A percentile compares a stretch with the other conserved stretches of the same genome.
Evolutionary conservation across 2,329 filamentous ascomycete genomes (phyloP).

Genomic region (Gaeumannomyces sp.): DNA sequence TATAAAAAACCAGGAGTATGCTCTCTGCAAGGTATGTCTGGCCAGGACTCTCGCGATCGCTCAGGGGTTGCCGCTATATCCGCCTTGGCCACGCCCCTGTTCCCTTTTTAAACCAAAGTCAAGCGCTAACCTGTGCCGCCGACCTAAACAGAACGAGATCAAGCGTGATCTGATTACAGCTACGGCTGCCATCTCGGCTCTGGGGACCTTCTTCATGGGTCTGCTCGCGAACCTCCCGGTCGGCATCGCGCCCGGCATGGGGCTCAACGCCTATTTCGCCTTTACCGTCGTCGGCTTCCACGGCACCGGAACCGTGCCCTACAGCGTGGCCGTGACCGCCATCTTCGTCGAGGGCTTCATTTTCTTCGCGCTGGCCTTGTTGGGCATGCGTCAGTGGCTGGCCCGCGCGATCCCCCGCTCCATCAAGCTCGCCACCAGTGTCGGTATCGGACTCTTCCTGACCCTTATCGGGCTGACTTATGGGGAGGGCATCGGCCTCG

Average conservation of each 20-base stretch:
- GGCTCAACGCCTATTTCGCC: slow-evolving; percentile 81
- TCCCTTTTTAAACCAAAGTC: background rate
- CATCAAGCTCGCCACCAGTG: slow-evolving; percentile 81
- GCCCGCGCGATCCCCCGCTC: slow-evolving; percentile 75
- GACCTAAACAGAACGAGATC: slow-evolving; percentile 36
- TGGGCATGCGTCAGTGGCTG: slow-evolving; percentile 83
- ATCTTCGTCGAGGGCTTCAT: slow-evolving; percentile 86
- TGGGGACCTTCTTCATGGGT: slow-evolving; percentile 80
- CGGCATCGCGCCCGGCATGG: slow-evolving; percentile 68
- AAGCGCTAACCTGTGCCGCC: background rate
- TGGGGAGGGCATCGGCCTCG: slow-evolving; percentile 72
- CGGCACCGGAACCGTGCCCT: slow-evolving; percentile 67
- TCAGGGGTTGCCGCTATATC: slow-evolving; percentile 11
- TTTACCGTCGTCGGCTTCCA: slow-evolving; percentile 75
- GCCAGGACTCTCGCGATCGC: background rate
- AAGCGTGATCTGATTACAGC: slow-evolving; percentile 78
- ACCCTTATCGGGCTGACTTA: slow-evolving; percentile 73
- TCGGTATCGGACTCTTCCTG: slow-evolving; percentile 79
- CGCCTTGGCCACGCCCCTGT: background rate
- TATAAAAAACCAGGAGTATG: slow-evolving; percentile 49
- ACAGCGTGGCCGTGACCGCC: slow-evolving; percentile 70
- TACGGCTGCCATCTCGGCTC: slow-evolving; percentile 73
- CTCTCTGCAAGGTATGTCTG: slow-evolving; percentile 43
- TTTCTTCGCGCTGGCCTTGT: slow-evolving; percentile 71
- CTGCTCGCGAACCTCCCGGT: slow-evolving; percentile 74